Percentiles rank a stretch among this genome's conserved stretches.
phyloP scores from a whole-genome alignment of 371 early-diverging fungal genomes.

The Batrachochytrium dendrobatidis region DNA sequence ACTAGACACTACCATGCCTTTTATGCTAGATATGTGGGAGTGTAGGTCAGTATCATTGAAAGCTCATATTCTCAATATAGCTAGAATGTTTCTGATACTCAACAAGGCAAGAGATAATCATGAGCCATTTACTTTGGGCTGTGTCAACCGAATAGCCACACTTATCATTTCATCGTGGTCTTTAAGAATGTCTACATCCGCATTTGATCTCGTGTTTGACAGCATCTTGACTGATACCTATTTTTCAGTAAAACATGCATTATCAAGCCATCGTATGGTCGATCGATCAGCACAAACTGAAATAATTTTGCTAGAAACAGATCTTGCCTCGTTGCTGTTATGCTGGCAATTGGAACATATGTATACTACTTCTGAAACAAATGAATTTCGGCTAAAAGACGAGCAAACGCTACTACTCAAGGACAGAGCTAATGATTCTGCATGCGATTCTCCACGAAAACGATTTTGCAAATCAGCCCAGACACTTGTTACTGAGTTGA shows the following conservation, averaged over 20 bases:
- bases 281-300: not conserved
- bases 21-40: not conserved
- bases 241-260: not conserved
- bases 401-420: not conserved
- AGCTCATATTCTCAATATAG: not conserved
- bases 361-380: not conserved
- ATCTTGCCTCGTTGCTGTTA: not conserved
- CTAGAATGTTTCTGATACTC: not conserved
- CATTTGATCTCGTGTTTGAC: not conserved
- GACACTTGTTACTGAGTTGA: not conserved
- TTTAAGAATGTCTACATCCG: not conserved
- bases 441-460: not conserved
- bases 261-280: not conserved
- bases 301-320: not conserved
- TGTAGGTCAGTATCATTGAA: not conserved
- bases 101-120: not conserved
- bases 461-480: not conserved
- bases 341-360: not conserved
- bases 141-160: not conserved
- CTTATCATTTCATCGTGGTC: not conserved
- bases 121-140: not conserved
- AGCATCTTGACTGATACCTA: not conserved
- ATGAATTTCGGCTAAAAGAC: not conserved
- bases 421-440: not conserved
- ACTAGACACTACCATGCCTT: not conserved